A percentile compares a stretch with the other conserved stretches of the same genome.
Evolutionary conservation across 2,329 filamentous ascomycete genomes (phyloP).

Genomic region (Aspergillus fructus): DNA sequence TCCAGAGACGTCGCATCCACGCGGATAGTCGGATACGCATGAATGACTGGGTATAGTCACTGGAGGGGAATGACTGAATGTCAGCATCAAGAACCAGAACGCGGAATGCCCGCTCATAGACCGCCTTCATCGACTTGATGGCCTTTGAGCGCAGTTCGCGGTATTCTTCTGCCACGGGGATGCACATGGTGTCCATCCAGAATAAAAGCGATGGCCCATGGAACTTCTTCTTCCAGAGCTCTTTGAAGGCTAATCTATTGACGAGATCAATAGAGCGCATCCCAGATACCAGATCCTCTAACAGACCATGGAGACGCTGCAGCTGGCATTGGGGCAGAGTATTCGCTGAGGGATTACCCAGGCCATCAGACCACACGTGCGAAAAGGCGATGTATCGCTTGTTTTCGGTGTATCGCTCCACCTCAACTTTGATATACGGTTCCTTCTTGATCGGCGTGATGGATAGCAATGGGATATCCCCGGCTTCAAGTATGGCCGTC

Average conservation of each 20-base stretch:
- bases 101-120: constrained; percentile 6
- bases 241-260: constrained; percentile 2
- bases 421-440: background rate
- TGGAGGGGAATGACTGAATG: background rate
- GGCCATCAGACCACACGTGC: constrained; percentile 8
- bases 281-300: constrained; percentile 3
- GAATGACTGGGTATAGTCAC: constrained; percentile 3
- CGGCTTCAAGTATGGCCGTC: background rate
- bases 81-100: constrained; percentile 6
- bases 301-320: background rate
- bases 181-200: constrained; percentile 10
- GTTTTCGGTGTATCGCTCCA: background rate
- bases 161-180: background rate
- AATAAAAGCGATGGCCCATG: constrained; percentile 3
- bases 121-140: constrained; percentile 6
- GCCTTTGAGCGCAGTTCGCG: background rate
- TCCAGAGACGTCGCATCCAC: constrained; percentile 12
- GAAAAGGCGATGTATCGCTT: constrained; percentile 8
- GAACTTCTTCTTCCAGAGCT: constrained; percentile 9
- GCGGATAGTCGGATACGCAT: constrained; percentile 7
- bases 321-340: constrained; percentile 5
- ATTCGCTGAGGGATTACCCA: constrained; percentile 5
- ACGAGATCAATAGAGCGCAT: constrained; percentile 1
- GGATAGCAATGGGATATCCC: background rate
- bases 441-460: constrained; percentile 1